These are phyloP conservation scores for Mycena epipterygia DNA, from an alignment of 768 basidiomycete species.

Conservation along the genomic window DNA sequence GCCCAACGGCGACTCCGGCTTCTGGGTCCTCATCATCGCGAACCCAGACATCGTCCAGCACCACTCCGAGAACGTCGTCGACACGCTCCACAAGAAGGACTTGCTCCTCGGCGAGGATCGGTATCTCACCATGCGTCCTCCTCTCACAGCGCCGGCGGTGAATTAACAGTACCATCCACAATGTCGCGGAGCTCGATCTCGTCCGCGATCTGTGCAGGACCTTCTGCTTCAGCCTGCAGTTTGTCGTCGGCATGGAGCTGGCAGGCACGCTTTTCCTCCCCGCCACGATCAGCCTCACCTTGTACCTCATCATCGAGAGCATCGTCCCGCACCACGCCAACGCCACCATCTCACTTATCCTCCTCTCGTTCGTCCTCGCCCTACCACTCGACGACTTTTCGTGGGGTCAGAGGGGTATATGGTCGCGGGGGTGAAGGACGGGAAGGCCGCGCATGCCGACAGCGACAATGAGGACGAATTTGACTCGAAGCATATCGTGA, in stretches of 20 bases:
- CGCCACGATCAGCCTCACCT: slow-evolving; percentile 96
- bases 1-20: slow-evolving; percentile 95
- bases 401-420: slow-evolving; percentile 96
- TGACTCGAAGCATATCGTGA: slow-evolving; percentile 95
- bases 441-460: slow-evolving; percentile 68
- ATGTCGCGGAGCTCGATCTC: slow-evolving; percentile 92
- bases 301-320: slow-evolving; percentile 91
- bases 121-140: slow-evolving; percentile 92
- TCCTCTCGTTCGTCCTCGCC: slow-evolving; percentile 95
- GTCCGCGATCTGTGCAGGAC: slow-evolving; percentile 99
- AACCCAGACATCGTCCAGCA: slow-evolving; percentile 99
- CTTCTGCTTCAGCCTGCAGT: slow-evolving; percentile 99
- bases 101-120: slow-evolving; percentile 98
- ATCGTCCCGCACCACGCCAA: slow-evolving; percentile 85
- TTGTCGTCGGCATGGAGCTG: slow-evolving; percentile 98
- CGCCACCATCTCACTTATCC: slow-evolving; percentile 90
- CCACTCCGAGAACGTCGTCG: slow-evolving; percentile 99
- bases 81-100: slow-evolving; percentile 99
- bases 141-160: slow-evolving; percentile 97
- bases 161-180: slow-evolving; percentile 99
- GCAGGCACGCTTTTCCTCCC: slow-evolving; percentile 96
- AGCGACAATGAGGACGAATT: slow-evolving; percentile 98
- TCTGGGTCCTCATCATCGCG: slow-evolving; percentile 98
- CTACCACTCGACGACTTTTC: slow-evolving; percentile 99
- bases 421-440: too few species aligned